Conservation (phyloP, 306 rosid genomes). For the Fragaria nilgerrensis region DNA sequence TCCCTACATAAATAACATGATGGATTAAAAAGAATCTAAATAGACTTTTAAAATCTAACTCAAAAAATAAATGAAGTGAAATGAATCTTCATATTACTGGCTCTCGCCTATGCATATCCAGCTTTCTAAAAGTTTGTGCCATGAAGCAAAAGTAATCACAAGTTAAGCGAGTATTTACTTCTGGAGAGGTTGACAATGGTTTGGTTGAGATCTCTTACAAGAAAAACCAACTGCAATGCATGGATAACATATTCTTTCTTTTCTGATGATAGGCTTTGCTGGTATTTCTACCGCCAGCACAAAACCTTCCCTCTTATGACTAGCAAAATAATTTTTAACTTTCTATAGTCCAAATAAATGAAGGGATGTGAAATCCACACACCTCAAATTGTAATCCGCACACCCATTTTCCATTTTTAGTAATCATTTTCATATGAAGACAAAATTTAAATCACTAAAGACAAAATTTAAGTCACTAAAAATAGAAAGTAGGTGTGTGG, state of each 20-base stretch:
- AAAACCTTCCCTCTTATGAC: background rate
- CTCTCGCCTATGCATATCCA: background rate
- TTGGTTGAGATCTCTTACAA: background rate
- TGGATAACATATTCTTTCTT: background rate
- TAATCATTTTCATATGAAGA: too few species aligned
- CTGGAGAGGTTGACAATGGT: background rate
- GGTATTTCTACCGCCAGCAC: background rate
- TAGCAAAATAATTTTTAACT: background rate
- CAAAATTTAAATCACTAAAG: too few species aligned
- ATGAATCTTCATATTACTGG: background rate
- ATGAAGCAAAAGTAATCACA: background rate
- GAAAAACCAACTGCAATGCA: background rate
- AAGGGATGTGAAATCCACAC: too few species aligned
- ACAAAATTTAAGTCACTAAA: too few species aligned
- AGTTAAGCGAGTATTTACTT: background rate
- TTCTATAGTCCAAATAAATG: background rate
- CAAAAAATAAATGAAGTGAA: background rate
- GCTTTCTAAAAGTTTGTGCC: background rate
- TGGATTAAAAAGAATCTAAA: slow-evolving; percentile 12
- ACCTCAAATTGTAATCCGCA: too few species aligned
- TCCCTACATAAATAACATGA: slow-evolving; percentile 39
- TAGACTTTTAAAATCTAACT: background rate
- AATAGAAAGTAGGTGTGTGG: too few species aligned
- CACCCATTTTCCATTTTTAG: too few species aligned
- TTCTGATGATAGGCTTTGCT: background rate